These are phyloP conservation scores for Picochlorum sp. DNA, from an alignment of 139 green algal species.

Conservation along the genomic window DNA sequence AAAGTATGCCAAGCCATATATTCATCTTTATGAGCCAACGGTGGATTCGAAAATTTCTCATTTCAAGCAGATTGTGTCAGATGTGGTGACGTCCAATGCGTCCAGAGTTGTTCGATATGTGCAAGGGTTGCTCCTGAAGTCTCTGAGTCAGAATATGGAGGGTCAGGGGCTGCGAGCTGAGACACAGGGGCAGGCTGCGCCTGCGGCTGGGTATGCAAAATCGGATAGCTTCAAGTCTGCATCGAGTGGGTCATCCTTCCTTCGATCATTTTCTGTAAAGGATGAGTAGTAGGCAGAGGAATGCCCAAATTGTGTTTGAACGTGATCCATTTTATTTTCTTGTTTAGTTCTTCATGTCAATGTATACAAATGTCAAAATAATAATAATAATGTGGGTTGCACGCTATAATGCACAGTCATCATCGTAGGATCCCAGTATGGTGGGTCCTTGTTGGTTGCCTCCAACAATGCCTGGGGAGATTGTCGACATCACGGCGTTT, in stretches of 20 bases:
- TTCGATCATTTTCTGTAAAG: not conserved
- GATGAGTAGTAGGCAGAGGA: not conserved
- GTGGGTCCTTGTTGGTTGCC: conserved; percentile 5
- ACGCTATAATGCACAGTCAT: conserved; percentile 6
- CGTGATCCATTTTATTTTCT: too few relatives aligned
- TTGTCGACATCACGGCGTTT: conserved; percentile 4
- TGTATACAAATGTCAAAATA: too few relatives aligned
- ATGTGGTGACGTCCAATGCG: conserved; percentile 11
- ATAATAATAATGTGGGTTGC: not conserved
- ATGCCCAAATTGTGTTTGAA: too few relatives aligned
- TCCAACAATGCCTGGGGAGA: conserved; percentile 9
- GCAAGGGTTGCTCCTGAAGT: conserved; percentile 4
- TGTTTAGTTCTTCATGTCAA: too few relatives aligned
- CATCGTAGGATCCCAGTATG: conserved; percentile 7
- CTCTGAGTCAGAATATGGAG: conserved; percentile 1
- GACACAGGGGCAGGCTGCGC: not conserved
- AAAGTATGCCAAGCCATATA: conserved; percentile 10
- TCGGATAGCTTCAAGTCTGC: conserved; percentile 14
- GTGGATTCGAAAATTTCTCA: conserved; percentile 20
- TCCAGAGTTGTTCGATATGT: conserved; percentile 9
- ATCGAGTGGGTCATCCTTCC: not conserved
- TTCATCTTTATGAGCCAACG: conserved; percentile 18
- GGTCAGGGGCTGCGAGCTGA: conserved; percentile 1
- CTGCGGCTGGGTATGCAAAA: not conserved
- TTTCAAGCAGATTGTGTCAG: not conserved